Percentiles rank a stretch among this genome's conserved stretches.
These are phyloP conservation scores for Gracilaria domingensis DNA, from an alignment of 23 red algal species.

Conservation along the genomic window DNA sequence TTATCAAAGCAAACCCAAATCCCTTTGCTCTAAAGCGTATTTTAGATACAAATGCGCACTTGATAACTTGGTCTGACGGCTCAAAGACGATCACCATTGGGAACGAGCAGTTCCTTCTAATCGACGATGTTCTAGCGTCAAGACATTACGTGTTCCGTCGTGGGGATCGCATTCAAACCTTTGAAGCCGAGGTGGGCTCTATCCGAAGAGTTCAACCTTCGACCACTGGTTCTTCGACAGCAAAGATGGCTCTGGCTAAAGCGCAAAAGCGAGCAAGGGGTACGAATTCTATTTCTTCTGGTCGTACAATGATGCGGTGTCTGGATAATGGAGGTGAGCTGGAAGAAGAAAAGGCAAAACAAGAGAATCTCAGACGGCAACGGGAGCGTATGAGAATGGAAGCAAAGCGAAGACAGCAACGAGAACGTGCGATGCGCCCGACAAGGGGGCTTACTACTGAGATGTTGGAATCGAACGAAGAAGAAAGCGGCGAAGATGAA, in stretches of 20 bases:
- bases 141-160: slow-evolving; percentile 67
- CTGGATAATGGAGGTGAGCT: slow-evolving; percentile 55
- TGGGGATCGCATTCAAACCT: slow-evolving; percentile 55
- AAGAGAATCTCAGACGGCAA: slow-evolving; percentile 37
- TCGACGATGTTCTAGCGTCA: slow-evolving; percentile 62
- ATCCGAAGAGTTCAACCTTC: slow-evolving; percentile 56
- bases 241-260: slow-evolving; percentile 57
- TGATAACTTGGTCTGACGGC: slow-evolving; percentile 74
- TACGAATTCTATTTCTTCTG: neutral
- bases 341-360: slow-evolving; percentile 56
- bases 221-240: slow-evolving; percentile 28
- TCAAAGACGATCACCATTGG: slow-evolving; percentile 68
- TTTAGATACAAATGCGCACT: slow-evolving; percentile 56
- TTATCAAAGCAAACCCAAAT: slow-evolving; percentile 18
- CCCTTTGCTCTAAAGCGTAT: slow-evolving; percentile 38
- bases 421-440: slow-evolving; percentile 53
- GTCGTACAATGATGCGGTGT: slow-evolving; percentile 63
- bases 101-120: slow-evolving; percentile 52
- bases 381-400: slow-evolving; percentile 56
- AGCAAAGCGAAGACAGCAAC: slow-evolving; percentile 51
- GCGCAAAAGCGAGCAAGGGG: slow-evolving; percentile 44
- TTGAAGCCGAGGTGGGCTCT: slow-evolving; percentile 30
- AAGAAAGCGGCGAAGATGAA: slow-evolving; percentile 70
- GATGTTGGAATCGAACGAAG: slow-evolving; percentile 50
- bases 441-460: slow-evolving; percentile 33